Base-by-base conservation (phyloP, 768 basidiomycete species). In the Termitomyces eurrhizus region DNA sequence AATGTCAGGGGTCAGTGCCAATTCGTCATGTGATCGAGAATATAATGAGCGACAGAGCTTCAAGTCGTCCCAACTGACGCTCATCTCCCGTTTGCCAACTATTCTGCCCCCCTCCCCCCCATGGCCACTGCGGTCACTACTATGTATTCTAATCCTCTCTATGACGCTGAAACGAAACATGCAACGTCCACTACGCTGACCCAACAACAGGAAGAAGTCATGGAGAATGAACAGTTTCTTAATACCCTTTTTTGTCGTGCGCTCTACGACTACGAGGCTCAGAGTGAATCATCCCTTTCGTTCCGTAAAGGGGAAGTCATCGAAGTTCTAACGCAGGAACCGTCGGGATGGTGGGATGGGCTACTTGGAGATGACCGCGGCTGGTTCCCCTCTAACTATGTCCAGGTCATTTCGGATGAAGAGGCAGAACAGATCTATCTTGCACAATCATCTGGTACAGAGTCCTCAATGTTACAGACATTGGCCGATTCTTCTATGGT, bases 341-440 rank as follows among this genome's bases (percentile, higher is more conserved):
- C 92, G 41, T 92, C 92, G 5, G 96, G 96, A 16, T 99, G 96
- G 96, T 98, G 95, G 97, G 96, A 99, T 72, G 96, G 96, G 5
- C 77, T 97, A 61, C 80, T 97, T 24, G 85, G 87, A 52, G 90
- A 92, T 57, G 89, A 91, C 72, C 86, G 96, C 54, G 96, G 96
- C 59, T 96, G 93, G 93, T 96, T 99, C 74, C 96, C 96, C 24
- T 93, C 91, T 65, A 99, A 98, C 77, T 98, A 97, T 77, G 95
- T 97, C 49, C 76, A 79, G 51, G 70, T 84, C 49, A 86, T 98
- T 58, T 81, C 85, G 29, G 90, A 92, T 63, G 88, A 91, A 68
- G 92, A 93, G 68, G 91, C 87, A 3, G 93, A 92, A 61, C 72
- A 80, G 26, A 84, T 81, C 12, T 80, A 89, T 63, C 76, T 83